Evolutionary conservation across 495 filamentous ascomycete genomes (phyloP).

Genomic region (Opeltia flavorubescens): DNA sequence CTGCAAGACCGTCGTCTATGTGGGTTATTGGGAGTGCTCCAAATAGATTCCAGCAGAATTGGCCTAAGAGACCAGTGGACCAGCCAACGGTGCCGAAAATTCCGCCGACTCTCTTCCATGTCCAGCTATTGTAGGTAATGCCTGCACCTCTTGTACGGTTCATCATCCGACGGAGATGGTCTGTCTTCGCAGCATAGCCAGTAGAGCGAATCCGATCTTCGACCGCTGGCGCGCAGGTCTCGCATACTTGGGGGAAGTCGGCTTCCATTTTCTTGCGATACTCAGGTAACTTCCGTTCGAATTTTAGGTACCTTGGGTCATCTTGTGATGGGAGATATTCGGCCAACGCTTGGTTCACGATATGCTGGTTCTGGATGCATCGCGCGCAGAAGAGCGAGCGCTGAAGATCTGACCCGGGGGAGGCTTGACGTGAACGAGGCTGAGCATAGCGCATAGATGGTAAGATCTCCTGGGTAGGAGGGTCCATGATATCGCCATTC

Average conservation of each 20-base stretch:
- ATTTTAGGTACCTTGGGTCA: constrained; percentile 46
- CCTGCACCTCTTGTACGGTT: constrained; percentile 39
- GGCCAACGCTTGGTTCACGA: constrained; percentile 51
- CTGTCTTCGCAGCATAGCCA: constrained; percentile 65
- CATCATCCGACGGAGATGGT: constrained; percentile 59
- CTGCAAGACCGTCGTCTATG: constrained; percentile 8
- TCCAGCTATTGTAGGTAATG: constrained; percentile 25
- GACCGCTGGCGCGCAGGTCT: constrained; percentile 54
- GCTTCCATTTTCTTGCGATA: constrained; percentile 54
- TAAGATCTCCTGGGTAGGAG: constrained; percentile 45
- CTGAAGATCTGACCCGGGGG: constrained; percentile 21
- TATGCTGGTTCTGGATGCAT: constrained; percentile 71
- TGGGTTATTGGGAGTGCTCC: constrained; percentile 16
- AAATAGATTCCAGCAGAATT: constrained; percentile 29
- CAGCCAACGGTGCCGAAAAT: constrained; percentile 20
- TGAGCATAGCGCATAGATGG: constrained; percentile 19
- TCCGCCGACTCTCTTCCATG: constrained; percentile 36
- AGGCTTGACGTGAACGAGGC: constrained; percentile 18
- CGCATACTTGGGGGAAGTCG: constrained; percentile 74
- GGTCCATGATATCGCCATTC: constrained; percentile 78
- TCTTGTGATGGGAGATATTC: constrained; percentile 55
- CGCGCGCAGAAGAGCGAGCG: constrained; percentile 56
- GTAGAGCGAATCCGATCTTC: constrained; percentile 48
- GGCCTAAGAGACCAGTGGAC: constrained; percentile 19
- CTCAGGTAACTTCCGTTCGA: constrained; percentile 39